Evolutionary conservation across 1,284 basidiomycete genomes (phyloP), one percentile per base, ranked within the genome.

Genomic region (Kalmanozyma brasiliensis): DNA sequence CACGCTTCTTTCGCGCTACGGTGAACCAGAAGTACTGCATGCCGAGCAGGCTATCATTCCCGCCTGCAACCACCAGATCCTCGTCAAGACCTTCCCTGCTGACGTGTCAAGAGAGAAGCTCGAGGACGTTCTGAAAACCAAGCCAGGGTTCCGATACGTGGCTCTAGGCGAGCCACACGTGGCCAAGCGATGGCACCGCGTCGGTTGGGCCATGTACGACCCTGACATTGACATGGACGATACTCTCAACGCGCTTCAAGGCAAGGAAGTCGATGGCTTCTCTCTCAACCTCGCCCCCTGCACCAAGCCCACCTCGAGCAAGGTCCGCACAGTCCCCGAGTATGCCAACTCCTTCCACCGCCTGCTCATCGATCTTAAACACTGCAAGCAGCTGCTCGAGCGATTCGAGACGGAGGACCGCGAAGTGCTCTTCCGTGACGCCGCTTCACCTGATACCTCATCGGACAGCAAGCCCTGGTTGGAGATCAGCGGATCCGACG

Each of bases 131-230:
- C 66, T 78, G 29, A 47, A 49, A 23, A 59, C 49, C n/a, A 52
- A 65, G 37, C 52, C 70, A 2, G 77, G 77, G 17, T 81, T 78
- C 49, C 62, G 48, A 10, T 79, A 81, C 46, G 53, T 79, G 1
- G 79, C 79, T 13, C 24, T 80, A 8, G 72, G 76, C 23, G 79
- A 81, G 48, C 75, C 76, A 13, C 74, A 78, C 44, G 62, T 57
- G 29, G 59, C 55, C 49, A 78, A 76, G 44, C 43, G 61, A 16
- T 78, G 68, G 62, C 56, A 66, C 40, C 64, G 78, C 23, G 63
- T 76, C 23, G 79, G 74, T n/a, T 78, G 75, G 65, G 78, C 73
- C 33, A 67, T 71, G 57, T 79, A 77, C 56, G 75, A 76, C 13
- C 49, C 56, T 1, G 64, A 49, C 22, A 70, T 68, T 19, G 74